A percentile compares a stretch with the other conserved stretches of the same genome.
Conservation (phyloP, 495 filamentous ascomycete species). For the Cudoniella acicularis region DNA sequence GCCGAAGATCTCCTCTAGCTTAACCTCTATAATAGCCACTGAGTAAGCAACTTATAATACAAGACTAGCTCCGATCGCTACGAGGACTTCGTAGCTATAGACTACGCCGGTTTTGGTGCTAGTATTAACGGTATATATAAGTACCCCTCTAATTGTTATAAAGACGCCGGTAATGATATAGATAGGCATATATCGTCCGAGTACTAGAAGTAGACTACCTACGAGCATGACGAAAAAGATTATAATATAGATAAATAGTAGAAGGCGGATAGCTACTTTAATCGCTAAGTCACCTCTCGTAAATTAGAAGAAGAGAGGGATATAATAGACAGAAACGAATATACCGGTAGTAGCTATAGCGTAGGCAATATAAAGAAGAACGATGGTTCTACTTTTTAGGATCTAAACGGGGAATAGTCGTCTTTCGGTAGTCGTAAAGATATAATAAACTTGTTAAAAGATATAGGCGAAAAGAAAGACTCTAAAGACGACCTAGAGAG, state of each 20-base stretch:
- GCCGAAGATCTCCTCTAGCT: conserved; percentile 24
- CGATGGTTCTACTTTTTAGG: conserved; percentile 30
- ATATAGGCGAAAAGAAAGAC: conserved; percentile 41
- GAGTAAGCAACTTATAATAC: conserved; percentile 43
- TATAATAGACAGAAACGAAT: too few species aligned
- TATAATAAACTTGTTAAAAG: conserved; percentile 40
- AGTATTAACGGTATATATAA: conserved; percentile 38
- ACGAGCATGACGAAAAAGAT: conserved; percentile 36
- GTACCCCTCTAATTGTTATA: conserved; percentile 41
- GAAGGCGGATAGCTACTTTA: conserved; percentile 37
- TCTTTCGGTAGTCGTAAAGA: conserved; percentile 42
- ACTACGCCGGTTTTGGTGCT: conserved; percentile 32
- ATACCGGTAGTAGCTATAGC: conserved; percentile 28
- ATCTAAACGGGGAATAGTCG: conserved; percentile 54
- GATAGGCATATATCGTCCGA: conserved; percentile 50
- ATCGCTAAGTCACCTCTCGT: conserved; percentile 32
- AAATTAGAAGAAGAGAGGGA: conserved; percentile 50
- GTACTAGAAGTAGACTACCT: conserved; percentile 45
- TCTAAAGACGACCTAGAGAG: too few species aligned
- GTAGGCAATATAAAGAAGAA: conserved; percentile 39
- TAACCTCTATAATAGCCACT: conserved; percentile 40
- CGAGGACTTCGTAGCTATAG: conserved; percentile 45
- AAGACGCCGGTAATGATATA: conserved; percentile 47
- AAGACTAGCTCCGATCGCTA: conserved; percentile 43
- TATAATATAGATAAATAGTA: conserved; percentile 45